Conservation (phyloP, 352 stramenopile genomes). For the Pythium dissotocum region DNA sequence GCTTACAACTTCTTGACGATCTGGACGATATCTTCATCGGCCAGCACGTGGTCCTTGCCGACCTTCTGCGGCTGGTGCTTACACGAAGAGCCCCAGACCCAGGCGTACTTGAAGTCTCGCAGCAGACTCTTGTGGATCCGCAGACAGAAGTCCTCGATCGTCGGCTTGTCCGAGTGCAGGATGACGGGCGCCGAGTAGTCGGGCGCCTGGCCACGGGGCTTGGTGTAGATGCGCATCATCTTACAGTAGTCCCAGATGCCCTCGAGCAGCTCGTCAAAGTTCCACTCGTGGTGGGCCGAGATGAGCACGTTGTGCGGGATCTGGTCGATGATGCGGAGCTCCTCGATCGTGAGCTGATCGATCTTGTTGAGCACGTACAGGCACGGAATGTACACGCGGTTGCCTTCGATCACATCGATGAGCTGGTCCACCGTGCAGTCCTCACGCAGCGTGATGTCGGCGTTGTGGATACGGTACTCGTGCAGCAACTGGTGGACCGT, state of each 20-base stretch:
- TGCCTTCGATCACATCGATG: constrained; percentile 99
- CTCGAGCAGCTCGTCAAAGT: constrained; percentile 97
- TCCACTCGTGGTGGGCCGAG: constrained; percentile 96
- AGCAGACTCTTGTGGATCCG: constrained; percentile 92
- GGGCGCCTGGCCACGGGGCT: constrained; percentile 94
- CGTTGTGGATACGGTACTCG: constrained; percentile 99
- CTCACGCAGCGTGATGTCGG: constrained; percentile 94
- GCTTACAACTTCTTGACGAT: constrained; percentile 95
- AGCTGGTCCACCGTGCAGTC: constrained; percentile 98
- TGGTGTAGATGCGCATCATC: constrained; percentile 99
- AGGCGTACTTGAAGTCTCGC: constrained; percentile 94
- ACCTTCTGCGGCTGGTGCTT: constrained; percentile 99
- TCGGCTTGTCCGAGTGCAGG: constrained; percentile 93
- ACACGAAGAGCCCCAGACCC: constrained; percentile 96
- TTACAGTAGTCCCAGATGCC: constrained; percentile 98
- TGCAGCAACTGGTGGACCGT: constrained; percentile 94
- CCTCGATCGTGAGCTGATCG: constrained; percentile 98
- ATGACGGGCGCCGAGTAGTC: constrained; percentile 98
- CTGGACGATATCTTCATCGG: constrained; percentile 99
- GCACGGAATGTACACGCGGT: constrained; percentile 97
- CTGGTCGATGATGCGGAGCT: constrained; percentile 98
- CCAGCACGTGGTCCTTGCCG: constrained; percentile 97
- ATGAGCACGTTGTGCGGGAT: constrained; percentile 99
- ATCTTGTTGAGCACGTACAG: constrained; percentile 99
- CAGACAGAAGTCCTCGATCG: constrained; percentile 96